Evolutionary conservation across 192 early-diverging fungal genomes (phyloP), one percentile per base, ranked within the genome.

Genomic region (Rhizoclosmatium globosum): DNA sequence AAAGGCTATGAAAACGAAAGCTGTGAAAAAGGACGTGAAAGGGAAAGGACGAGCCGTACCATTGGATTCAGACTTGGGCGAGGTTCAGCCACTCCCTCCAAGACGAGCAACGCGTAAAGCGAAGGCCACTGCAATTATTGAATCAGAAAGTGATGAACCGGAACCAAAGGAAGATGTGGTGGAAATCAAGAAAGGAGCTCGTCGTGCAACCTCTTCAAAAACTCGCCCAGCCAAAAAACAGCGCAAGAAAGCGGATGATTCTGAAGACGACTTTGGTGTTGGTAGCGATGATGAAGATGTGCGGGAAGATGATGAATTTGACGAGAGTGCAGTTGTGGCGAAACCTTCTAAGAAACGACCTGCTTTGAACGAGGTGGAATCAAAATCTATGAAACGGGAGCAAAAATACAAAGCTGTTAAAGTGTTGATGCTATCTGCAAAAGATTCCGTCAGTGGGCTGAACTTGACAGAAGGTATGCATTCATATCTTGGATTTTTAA

Each of bases 361-460:
- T 15, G 62, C 2, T 46, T 46, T 17, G 67, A 47, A 68, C 15
- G 38, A 46, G 15, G 31, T 19, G 41, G 47, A 68, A 31, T 4
- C 46, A n/a, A n/a, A n/a, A n/a, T n/a, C n/a, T n/a, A n/a, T n/a
- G n/a, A n/a, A n/a, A n/a, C n/a, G n/a, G n/a, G n/a, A n/a, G n/a
- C n/a, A n/a, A n/a, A n/a, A n/a, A n/a, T n/a, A n/a, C 13, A 71
- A 47, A 46, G 31, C 48, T 19, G 59, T 71, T 13, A 79, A 59
- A 41, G 77, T 79, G 21, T 43, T 79, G 19, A 79, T 79, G 44
- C 62, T 79, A 6, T 79, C 77, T 0, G 77, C 77, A 44, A 79
- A 62, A 47, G 77, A 79, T 44, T 79, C 77, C 58, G 77, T 79
- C 2, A 79, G 77, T 50, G 77, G 77, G 21, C 58, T 79, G 68